Conservation (phyloP, 2,329 filamentous ascomycete genomes). For the Amauroascus niger region DNA sequence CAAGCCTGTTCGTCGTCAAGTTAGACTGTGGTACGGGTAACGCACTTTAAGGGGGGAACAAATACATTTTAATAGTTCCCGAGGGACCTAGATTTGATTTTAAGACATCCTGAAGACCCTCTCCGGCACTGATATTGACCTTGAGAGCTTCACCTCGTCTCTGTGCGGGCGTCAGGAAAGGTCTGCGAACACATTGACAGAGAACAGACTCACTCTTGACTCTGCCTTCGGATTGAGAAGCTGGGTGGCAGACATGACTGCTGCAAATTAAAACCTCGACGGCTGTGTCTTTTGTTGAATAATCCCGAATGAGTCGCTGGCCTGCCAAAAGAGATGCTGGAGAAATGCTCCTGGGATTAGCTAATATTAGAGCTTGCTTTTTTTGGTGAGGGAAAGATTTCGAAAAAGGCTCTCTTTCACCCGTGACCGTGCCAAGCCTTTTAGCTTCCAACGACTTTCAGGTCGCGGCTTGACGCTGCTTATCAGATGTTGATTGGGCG, state of each 20-base stretch:
- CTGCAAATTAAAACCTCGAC: constrained; percentile 17
- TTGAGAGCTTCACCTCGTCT: constrained; percentile 91
- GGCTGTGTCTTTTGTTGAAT: background rate
- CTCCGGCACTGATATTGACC: constrained; percentile 94
- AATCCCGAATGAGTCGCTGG: background rate
- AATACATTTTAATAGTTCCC: constrained; percentile 90
- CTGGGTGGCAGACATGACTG: constrained; percentile 97
- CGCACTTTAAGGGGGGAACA: background rate
- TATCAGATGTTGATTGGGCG: too few relatives aligned
- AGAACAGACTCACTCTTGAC: constrained; percentile 61
- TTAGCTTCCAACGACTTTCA: background rate
- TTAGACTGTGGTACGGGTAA: constrained; percentile 15
- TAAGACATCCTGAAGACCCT: constrained; percentile 86
- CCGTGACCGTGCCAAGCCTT: background rate
- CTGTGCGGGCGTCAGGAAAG: constrained; percentile 47
- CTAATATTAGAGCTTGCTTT: background rate
- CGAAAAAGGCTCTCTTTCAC: background rate
- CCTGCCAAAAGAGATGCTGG: constrained; percentile 12
- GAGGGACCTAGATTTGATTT: constrained; percentile 91
- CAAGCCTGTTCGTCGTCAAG: constrained; percentile 40
- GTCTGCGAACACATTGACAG: constrained; percentile 5
- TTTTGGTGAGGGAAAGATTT: background rate
- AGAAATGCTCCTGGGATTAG: constrained; percentile 16
- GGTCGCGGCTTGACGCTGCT: too few relatives aligned
- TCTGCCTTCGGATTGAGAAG: constrained; percentile 98